Evolutionary conservation across 306 rosid genomes (phyloP).

Genomic region (Gleditsia sinensis): DNA sequence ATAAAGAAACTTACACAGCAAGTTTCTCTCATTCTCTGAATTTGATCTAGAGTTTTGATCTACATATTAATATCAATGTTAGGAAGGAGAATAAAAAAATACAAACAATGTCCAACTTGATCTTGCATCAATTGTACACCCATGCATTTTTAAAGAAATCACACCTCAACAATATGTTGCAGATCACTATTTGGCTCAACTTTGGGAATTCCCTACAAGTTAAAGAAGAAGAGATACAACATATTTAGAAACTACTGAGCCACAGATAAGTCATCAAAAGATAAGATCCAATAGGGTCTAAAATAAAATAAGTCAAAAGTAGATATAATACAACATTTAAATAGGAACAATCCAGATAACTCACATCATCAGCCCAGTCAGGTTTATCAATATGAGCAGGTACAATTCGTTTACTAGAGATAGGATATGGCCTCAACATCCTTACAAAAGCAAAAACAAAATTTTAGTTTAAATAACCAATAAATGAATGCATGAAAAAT

Average conservation of each 20-base stretch:
- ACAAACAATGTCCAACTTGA: not conserved
- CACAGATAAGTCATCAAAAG: slow-evolving; percentile 5
- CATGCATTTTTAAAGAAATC: slow-evolving; percentile 16
- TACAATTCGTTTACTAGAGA: slow-evolving; percentile 59
- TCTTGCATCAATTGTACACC: not conserved
- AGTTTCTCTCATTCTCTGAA: slow-evolving; percentile 79
- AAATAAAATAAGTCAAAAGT: slow-evolving; percentile 12
- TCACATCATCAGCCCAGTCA: slow-evolving; percentile 93
- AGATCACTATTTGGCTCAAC: slow-evolving; percentile 75
- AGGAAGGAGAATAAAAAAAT: slow-evolving; percentile 5
- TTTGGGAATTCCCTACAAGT: slow-evolving; percentile 72
- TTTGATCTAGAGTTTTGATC: slow-evolving; percentile 75
- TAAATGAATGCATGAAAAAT: not conserved
- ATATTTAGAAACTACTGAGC: slow-evolving; percentile 18
- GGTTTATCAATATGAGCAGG: slow-evolving; percentile 76
- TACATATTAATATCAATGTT: slow-evolving; percentile 35
- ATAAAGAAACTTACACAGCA: slow-evolving; percentile 57
- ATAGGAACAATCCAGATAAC: slow-evolving; percentile 37
- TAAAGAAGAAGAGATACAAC: slow-evolving; percentile 23
- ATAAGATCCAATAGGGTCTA: not conserved
- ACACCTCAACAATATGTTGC: slow-evolving; percentile 83
- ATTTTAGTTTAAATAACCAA: slow-evolving; percentile 23
- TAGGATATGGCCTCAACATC: slow-evolving; percentile 79
- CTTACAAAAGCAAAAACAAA: slow-evolving; percentile 48
- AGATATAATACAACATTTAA: slow-evolving; percentile 9